Base-by-base conservation (phyloP, 495 filamentous ascomycete genomes). In the Aspergillus ostianus region DNA sequence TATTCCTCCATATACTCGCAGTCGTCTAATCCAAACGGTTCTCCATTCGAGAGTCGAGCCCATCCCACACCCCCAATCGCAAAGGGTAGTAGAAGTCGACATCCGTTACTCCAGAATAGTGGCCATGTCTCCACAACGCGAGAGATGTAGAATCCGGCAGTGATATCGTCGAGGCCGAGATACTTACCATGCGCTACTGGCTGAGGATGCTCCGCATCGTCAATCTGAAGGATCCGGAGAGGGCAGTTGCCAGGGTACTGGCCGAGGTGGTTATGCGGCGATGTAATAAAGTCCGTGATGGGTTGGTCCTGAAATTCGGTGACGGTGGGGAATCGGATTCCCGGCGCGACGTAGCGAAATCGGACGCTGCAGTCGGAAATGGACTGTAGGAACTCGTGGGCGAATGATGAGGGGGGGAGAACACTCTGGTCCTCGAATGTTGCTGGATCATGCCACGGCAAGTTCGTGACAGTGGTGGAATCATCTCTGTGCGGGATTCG, bases 321-420 rank as follows among this genome's bases (percentile, higher is more conserved):
- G 47, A 56, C 29, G 32, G 53, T 61, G 20, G 59, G 59, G 32
- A 61, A 52, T 52, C 59, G 30, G 59, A 59, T 47, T 12, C 57
- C 57, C 23, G 59, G 59, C 32, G 59, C 59, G 45, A 62, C 30
- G 21, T 62, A 62, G 7, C 49, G 51, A 44, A 62, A 62, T 29
- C 41, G 55, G 55, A 62, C 50, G 20, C 51, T 41, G 20, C 50
- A 21, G 53, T 20, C 17, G 30, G 53, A 55, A 20, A 55, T 55
- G 10, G 30, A n/a, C 19, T 26, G 1, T 7, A 55, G 53, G 30
- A 55, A 55, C 30, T 55, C 10, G 20, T 45, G 7, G 20, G 32
- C 36, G 17, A 56, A 47, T 47, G 53, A 46, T 9, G 4, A 56
- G 15, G 41, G 41, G 20, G 53, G 53, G n/a, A 26, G 53, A 27